These are phyloP conservation scores for Xylaria sp. DNA, from an alignment of 2,329 filamentous ascomycete genomes.

Conservation along the genomic window DNA sequence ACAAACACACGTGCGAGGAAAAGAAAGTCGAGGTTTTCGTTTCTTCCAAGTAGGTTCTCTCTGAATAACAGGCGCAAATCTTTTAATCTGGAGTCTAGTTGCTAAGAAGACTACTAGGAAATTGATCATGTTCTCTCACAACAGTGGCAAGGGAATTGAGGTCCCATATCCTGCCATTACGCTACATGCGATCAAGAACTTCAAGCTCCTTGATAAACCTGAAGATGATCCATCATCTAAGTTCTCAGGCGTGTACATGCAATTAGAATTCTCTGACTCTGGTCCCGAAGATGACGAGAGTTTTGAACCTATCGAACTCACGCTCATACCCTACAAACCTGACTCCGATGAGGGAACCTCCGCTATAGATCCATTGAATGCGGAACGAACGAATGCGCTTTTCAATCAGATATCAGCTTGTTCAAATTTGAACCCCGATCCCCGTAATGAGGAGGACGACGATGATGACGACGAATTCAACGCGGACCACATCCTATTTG, in stretches of 20 bases:
- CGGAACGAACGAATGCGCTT: constrained; percentile 58
- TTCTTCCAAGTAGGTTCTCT: constrained; percentile 63
- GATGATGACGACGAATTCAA: constrained; percentile 59
- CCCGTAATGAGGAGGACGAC: constrained; percentile 67
- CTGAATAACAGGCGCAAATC: constrained; percentile 43
- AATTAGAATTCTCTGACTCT: constrained; percentile 72
- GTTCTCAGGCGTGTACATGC: constrained; percentile 70
- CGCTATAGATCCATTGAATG: constrained; percentile 44
- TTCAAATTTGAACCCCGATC: constrained; percentile 80
- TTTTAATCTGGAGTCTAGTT: constrained; percentile 28
- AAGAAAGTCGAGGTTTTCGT: constrained; percentile 67
- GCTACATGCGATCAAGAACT: constrained; percentile 77
- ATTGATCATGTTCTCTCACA: constrained; percentile 72
- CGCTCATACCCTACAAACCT: constrained; percentile 64
- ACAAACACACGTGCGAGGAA: constrained; percentile 50
- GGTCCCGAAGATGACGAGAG: constrained; percentile 72
- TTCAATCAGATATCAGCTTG: constrained; percentile 79
- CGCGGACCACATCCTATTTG: constrained; percentile 66
- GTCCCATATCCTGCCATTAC: constrained; percentile 81
- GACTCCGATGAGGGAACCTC: constrained; percentile 45
- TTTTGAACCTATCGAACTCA: constrained; percentile 74
- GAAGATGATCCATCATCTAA: constrained; percentile 54
- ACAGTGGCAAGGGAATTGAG: constrained; percentile 68
- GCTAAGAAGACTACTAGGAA: constrained; percentile 52
- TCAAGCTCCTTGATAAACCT: constrained; percentile 53